These are phyloP conservation scores for Verticillium albo-atrum DNA, from an alignment of 2,329 filamentous ascomycete species.

Conservation along the genomic window DNA sequence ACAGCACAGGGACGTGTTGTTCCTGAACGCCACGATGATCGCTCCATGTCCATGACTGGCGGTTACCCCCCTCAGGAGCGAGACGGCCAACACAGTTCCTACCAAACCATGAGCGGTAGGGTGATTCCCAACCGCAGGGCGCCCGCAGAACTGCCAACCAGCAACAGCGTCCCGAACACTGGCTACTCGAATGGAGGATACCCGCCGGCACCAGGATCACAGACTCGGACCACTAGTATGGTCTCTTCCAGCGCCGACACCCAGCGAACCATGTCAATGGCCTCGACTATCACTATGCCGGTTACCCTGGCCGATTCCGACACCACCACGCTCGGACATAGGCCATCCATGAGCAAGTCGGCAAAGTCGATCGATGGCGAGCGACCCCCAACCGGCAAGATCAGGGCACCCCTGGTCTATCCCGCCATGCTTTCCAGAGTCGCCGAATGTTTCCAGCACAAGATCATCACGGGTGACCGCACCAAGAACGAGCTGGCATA, in stretches of 20 bases:
- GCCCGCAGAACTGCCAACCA: conserved; percentile 33
- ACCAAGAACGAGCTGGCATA: conserved; percentile 97
- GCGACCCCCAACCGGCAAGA: conserved; percentile 56
- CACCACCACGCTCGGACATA: conserved; percentile 47
- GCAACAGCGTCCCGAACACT: conserved; percentile 15
- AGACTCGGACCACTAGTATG: conserved; percentile 59
- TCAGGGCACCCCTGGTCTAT: conserved; percentile 80
- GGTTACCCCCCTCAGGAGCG: conserved; percentile 60
- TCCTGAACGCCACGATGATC: conserved; percentile 85
- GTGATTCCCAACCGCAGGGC: conserved; percentile 72
- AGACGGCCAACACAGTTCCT: conserved; percentile 47
- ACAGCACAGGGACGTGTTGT: conserved; percentile 90
- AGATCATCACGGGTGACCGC: conserved; percentile 79
- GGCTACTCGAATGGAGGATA: conserved; percentile 33
- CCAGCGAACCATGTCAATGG: conserved; percentile 82
- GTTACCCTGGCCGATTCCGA: conserved; percentile 58
- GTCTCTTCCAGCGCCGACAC: conserved; percentile 48
- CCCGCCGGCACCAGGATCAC: conserved; percentile 43
- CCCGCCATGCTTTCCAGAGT: conserved; percentile 91
- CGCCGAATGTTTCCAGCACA: conserved; percentile 84
- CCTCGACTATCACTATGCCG: conserved; percentile 72
- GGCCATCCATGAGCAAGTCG: conserved; percentile 54
- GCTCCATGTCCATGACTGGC: conserved; percentile 93
- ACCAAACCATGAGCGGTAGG: conserved; percentile 91
- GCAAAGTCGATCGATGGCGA: conserved; percentile 50